Base-by-base conservation (phyloP, 169 alveolate genomes). In the Plasmodium yoelii region DNA sequence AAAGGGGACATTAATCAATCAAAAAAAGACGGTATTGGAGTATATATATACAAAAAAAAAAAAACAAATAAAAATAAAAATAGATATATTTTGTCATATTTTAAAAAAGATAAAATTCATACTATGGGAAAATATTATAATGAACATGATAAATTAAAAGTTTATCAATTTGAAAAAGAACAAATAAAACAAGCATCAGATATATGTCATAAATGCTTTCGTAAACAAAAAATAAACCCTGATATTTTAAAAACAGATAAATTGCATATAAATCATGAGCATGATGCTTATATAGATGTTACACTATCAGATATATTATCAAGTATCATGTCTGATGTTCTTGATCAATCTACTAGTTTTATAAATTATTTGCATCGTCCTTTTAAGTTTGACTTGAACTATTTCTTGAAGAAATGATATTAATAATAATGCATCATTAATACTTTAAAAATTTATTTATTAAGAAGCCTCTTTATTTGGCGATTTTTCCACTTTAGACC, bases 11-110 rank as follows among this genome's bases (percentile, higher is more conserved):
- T 86, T 24, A 86, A 57, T 47, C 77, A 86, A 3, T 57, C 91
- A 34, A 63, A 71, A 69, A 86, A 86, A 70, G 91, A 86, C 26
- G 91, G 91, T n/a, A 49, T 86, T 6, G 91, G 91, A 2, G 59
- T 86, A 8, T 86, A 86, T 64, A 86, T 86, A 70, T 86, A 86
- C 53, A 86, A 86, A 49, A 60, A 86, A 56, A 86, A 86, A 24
- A 86, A 86, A 71, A 59, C 91, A 8, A 59, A 60, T 65, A 86
- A 86, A 86, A 59, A 86, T 70, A 86, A 86, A 70, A 86, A 86
- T 60, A 86, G 91, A 70, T 86, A 86, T 69, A 34, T 86, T 70
- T n/a, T 71, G 19, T 86, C 91, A 10, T 86, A 86, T 86, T 86
- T 86, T 71, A 68, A 70, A 51, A 86, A 86, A 18, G 91, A 86